Percentiles rank a stretch among this genome's conserved stretches.
These are phyloP conservation scores for Golubevia pallescens DNA, from an alignment of 1,284 basidiomycete genomes.

Conservation along the genomic window DNA sequence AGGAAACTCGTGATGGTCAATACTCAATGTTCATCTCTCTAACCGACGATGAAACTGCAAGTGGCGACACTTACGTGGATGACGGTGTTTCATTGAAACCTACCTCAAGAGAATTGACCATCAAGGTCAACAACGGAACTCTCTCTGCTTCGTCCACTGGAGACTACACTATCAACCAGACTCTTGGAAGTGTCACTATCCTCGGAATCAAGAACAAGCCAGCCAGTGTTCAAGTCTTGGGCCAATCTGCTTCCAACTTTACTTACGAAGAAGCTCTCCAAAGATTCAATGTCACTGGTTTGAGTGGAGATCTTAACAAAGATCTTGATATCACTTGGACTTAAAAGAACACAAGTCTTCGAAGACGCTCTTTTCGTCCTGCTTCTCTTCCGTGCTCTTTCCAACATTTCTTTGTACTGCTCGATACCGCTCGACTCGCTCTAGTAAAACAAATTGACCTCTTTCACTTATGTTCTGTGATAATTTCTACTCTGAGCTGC, in stretches of 20 bases:
- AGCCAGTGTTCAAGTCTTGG: constrained; percentile 5
- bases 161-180: constrained; percentile 15
- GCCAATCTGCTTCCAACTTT: constrained; percentile 1
- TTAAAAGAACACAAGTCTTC: no score
- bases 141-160: constrained; percentile 13
- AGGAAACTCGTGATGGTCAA: constrained; percentile 22
- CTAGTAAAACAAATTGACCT: no score
- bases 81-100: constrained; percentile 17
- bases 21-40: constrained; percentile 34
- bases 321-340: constrained; percentile 7
- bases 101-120: constrained; percentile 16
- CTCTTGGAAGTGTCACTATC: constrained; percentile 19
- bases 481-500: no score
- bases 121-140: constrained; percentile 12
- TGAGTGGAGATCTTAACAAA: constrained; percentile 17
- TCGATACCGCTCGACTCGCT: no score
- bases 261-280: constrained; percentile 14
- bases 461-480: no score
- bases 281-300: constrained; percentile 26
- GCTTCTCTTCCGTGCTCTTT: no score
- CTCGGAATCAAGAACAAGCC: constrained; percentile 27
- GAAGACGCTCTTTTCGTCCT: no score
- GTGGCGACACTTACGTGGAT: constrained; percentile 28
- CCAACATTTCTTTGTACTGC: no score
- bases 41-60: constrained; percentile 18